phyloP scores from a whole-genome alignment of 2,329 filamentous ascomycete species.

The Davidsoniella virescens region DNA sequence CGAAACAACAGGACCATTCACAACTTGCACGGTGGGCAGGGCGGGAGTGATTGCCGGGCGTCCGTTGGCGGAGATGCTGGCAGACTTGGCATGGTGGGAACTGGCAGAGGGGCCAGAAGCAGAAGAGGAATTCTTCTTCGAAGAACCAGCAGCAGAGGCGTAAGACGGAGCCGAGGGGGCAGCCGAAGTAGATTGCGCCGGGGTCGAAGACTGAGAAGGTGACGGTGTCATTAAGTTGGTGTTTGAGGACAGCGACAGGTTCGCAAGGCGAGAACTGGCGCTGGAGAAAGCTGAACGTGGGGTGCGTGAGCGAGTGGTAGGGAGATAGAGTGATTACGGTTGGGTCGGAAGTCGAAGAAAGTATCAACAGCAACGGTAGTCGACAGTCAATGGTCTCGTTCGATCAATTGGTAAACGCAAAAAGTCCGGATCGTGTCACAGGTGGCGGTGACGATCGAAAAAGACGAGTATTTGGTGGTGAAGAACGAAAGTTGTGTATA shows the following conservation, averaged over 20 bases:
- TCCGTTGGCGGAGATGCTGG: slow-evolving; percentile 71
- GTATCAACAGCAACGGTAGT: no score
- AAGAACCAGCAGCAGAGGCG: slow-evolving; percentile 49
- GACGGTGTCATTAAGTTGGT: slow-evolving; percentile 40
- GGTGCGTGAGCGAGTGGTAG: slow-evolving; percentile 2
- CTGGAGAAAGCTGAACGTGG: slow-evolving; percentile 11
- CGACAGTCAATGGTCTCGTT: no score
- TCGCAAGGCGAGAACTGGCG: slow-evolving; percentile 13
- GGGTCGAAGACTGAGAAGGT: slow-evolving; percentile 30
- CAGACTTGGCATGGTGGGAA: slow-evolving; percentile 45
- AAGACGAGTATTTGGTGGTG: neutral
- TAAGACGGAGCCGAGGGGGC: slow-evolving; percentile 45
- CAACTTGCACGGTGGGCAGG: slow-evolving; percentile 32
- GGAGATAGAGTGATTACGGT: neutral
- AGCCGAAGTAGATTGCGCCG: slow-evolving; percentile 39
- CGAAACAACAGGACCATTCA: slow-evolving; percentile 18
- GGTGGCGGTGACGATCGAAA: no score
- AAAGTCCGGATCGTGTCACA: no score
- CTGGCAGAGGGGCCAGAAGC: slow-evolving; percentile 33
- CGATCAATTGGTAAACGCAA: no score
- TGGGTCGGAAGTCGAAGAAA: neutral
- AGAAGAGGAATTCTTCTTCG: slow-evolving; percentile 45
- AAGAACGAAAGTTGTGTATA: no score
- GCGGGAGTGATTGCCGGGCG: slow-evolving; percentile 55
- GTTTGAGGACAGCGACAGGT: slow-evolving; percentile 11